Base-by-base conservation (phyloP, 192 early-diverging fungal genomes). In the Coemansia sp. region DNA sequence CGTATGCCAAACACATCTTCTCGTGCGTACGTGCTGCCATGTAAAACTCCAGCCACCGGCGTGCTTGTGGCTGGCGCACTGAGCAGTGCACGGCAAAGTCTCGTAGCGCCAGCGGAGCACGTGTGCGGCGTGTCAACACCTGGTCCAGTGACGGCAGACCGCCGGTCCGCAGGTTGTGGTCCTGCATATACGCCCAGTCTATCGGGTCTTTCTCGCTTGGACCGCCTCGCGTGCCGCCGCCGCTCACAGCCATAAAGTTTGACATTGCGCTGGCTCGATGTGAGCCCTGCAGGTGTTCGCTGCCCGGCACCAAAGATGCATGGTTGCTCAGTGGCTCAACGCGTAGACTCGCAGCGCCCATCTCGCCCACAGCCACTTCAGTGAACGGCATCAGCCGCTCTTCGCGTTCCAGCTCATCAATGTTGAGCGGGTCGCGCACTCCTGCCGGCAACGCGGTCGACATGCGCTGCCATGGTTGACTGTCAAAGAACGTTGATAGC, bases 41-140 rank as follows among this genome's bases (percentile, higher is more conserved):
- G 41, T 78, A 82, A n/a, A 82, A 78, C 71, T 82, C 80, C 5
- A 82, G 68, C 80, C 80, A 82, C 18, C 80, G 59, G 12, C 75
- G 67, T n/a, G 80, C 74, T 63, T 82, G 79, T 48, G 79, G 79
- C 70, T 82, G 79, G 10, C 79, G 54, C 45, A 82, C 79, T 45
- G 79, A 76, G 54, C 79, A 82, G 41, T 82, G 79, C 61, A 76
- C 74, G 8, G 74, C 74, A 70, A 82, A 82, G 64, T 82, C 79
- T 24, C 75, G 75, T 55, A 82, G 59, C 27, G 80, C 74, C 50
- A 82, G 45, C 2, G 80, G 80, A 3, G 80, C 74, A 8, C 72
- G 63, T 22, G 80, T 82, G 20, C 72, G 53, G 6, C 75, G 64
- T 9, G 80, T 77, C 59, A 82, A 62, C 54, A 82, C 80, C 55